Conservation (phyloP, 2,329 filamentous ascomycete genomes). For the Ceratocystis albifundus region DNA sequence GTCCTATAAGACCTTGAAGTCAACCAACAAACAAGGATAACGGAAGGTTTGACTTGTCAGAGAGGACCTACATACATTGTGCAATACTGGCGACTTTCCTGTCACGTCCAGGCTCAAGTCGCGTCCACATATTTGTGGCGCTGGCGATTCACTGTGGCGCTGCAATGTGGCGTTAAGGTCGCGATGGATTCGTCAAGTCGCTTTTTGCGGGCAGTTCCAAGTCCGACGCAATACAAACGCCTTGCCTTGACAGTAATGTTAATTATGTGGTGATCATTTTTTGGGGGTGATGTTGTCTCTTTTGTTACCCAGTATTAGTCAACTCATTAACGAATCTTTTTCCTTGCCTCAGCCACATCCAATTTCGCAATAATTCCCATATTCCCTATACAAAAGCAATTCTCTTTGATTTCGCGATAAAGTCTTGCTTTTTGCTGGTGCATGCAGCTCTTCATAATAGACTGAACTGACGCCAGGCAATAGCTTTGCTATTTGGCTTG, state of each 20-base stretch:
- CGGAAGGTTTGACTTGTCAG: too few relatives aligned
- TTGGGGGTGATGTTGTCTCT: not conserved
- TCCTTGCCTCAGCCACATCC: not conserved
- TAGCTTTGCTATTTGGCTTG: not conserved
- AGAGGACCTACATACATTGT: too few relatives aligned
- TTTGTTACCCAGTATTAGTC: not conserved
- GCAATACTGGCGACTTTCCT: too few relatives aligned
- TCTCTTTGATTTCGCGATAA: not conserved
- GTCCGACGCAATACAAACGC: not conserved
- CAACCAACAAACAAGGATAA: too few relatives aligned
- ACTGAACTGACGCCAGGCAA: not conserved
- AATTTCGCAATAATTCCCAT: not conserved
- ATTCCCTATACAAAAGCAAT: not conserved
- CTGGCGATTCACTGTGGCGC: not conserved
- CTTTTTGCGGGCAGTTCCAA: not conserved
- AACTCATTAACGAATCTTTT: not conserved
- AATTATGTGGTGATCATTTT: conserved; percentile 7
- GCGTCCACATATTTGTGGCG: conserved; percentile 10
- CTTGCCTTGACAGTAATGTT: not conserved
- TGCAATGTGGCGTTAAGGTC: not conserved
- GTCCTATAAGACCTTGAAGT: too few relatives aligned
- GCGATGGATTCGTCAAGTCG: conserved; percentile 10
- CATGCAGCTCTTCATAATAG: conserved; percentile 3
- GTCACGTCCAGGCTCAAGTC: not conserved
- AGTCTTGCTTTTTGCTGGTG: not conserved